These are phyloP conservation scores for Fusarium temperatum DNA, from an alignment of 2,329 filamentous ascomycete species.

Conservation along the genomic window DNA sequence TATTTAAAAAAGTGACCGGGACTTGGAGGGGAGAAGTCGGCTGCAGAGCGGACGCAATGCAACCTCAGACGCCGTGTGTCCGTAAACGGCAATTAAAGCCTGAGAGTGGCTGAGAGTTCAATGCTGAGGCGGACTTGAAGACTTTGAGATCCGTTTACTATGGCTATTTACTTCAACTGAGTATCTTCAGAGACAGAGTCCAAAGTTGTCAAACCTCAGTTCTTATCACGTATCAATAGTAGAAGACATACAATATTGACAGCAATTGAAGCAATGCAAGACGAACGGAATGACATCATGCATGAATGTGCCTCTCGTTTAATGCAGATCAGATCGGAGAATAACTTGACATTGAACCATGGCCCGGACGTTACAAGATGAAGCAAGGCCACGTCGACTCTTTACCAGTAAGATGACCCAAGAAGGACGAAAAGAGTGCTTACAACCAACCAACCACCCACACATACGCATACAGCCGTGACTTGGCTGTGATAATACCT, in stretches of 20 bases:
- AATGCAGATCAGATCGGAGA: background rate
- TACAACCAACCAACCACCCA: background rate
- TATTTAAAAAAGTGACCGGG: background rate
- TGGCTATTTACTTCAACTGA: background rate
- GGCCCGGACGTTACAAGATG: background rate
- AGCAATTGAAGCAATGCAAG: background rate
- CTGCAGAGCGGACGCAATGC: background rate
- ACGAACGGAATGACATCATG: background rate
- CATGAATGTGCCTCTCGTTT: background rate
- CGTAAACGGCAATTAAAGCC: background rate
- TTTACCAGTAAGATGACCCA: background rate
- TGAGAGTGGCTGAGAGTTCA: background rate
- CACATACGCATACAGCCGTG: background rate
- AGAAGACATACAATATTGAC: background rate
- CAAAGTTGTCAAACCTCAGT: accelerated
- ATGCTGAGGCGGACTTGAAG: background rate
- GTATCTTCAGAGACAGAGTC: background rate
- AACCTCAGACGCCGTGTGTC: background rate
- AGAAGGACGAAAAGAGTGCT: background rate
- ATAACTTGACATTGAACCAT: background rate
- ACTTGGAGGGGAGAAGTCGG: background rate
- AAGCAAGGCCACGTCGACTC: background rate
- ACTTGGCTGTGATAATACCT: background rate
- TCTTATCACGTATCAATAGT: background rate
- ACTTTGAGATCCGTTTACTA: background rate